Conservation (phyloP, 805 yeast species). For the Pichia cabralensis region DNA sequence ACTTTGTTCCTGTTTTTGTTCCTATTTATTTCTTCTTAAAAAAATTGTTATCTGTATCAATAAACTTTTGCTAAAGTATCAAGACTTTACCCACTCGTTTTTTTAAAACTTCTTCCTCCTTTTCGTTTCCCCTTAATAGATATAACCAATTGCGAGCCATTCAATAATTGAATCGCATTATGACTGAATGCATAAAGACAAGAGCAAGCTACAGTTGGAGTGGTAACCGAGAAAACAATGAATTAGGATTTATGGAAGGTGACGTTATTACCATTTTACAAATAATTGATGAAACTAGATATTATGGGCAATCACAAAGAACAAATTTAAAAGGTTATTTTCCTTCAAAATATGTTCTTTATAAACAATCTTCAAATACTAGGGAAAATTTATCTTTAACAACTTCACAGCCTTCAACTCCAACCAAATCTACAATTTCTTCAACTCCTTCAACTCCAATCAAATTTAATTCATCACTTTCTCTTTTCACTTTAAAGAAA, state of each 20-base stretch:
- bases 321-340: conserved; percentile 78
- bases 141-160: too few relatives aligned
- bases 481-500: conserved; percentile 4
- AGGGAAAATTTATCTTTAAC: not conserved
- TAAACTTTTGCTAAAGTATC: too few relatives aligned
- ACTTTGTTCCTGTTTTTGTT: too few relatives aligned
- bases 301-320: conserved; percentile 74
- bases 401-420: not conserved
- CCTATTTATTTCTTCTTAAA: too few relatives aligned
- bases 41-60: too few relatives aligned
- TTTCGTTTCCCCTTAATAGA: too few relatives aligned
- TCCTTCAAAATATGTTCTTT: conserved; percentile 83
- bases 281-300: conserved; percentile 84
- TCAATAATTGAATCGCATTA: too few relatives aligned
- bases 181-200: too few relatives aligned
- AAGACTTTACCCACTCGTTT: too few relatives aligned
- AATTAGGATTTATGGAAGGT: conserved; percentile 89
- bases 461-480: conserved; percentile 1
- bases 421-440: not conserved
- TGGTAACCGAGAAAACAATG: conserved; percentile 72
- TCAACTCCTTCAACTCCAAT: not conserved
- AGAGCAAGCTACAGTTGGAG: conserved; percentile 85
- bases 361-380: conserved; percentile 57
- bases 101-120: too few relatives aligned
- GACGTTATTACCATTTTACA: conserved; percentile 75